Evolutionary conservation across 176 grass and related monocot species (phyloP), one percentile per base, ranked within the genome.

Genomic region (Melocanna baccifera): DNA sequence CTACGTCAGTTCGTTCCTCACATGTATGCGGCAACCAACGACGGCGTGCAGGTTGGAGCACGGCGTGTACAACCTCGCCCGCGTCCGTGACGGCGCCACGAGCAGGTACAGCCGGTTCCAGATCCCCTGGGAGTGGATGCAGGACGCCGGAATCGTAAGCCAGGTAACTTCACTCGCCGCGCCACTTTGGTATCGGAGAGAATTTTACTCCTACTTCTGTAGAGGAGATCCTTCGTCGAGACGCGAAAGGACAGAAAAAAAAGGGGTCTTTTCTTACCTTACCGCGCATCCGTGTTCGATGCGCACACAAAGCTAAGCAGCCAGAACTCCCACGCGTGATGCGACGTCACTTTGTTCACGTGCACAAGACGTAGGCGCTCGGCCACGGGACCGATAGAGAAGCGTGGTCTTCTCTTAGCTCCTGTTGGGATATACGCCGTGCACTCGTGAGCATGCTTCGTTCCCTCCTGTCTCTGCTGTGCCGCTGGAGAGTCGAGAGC

Each of bases 91-190:
- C 58, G 88, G 88, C 71, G 90, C 93, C 62, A 73, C 79, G 41
- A 82, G 85, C 84, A 78, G 91, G 62, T 99, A 96, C 86, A 79
- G 69, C 55, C 86, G 97, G 43, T 99, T 96, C 76, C 75, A 82
- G 78, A 99, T 99, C 82, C 93, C 97, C 22, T 94, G 83, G 59
- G 91, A 91, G 61, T 99, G 97, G 97, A 96, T 99, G 93, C 87
- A 83, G 81, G 97, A 99, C 79, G 25, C 73, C 43, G 91, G 90
- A 79, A 87, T 96, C 64, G 89, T 92, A 11, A 91, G 78, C 77
- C 90, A 94, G 97, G 97, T 99, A 93, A 10, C 22, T 30, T 41
- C 0, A n/a, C 56, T 74, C 53, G 32, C 45, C 57, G 32, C 18
- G 62, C 26, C 71, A 4, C 5, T 37, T 25, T 14, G 19, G 46